Evolutionary conservation across 257 asterid species (phyloP).

Genomic region (Solanum tacnaense): DNA sequence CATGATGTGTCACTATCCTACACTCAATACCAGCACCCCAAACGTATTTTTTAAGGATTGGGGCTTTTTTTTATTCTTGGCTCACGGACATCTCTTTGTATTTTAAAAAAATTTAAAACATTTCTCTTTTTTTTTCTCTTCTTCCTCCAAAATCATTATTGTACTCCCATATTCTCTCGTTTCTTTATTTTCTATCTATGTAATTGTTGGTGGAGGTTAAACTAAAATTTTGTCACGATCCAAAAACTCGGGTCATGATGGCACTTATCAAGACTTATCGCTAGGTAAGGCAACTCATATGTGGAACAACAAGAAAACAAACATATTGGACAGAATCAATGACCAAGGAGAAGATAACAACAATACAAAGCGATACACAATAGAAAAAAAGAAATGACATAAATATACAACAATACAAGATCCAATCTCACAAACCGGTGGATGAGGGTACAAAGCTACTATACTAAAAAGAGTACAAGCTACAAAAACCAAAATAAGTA

Average conservation of each 20-base stretch:
- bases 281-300: neutral
- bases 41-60: neutral
- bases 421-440: neutral
- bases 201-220: neutral
- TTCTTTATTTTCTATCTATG: neutral
- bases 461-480: neutral
- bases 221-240: neutral
- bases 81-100: neutral
- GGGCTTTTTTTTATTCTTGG: neutral
- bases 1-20: conserved; percentile 30
- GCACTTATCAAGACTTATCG: neutral
- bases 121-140: neutral
- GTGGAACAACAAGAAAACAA: neutral
- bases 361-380: neutral
- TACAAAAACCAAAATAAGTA: neutral
- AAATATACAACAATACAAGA: neutral
- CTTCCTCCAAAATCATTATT: neutral
- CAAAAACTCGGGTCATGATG: neutral
- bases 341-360: neutral
- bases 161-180: neutral
- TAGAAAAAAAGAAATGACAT: neutral
- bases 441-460: neutral
- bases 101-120: neutral
- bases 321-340: neutral
- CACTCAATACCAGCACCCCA: neutral